Base-by-base conservation (phyloP, 179 eudicot genomes). In the Carnegiea gigantea region DNA sequence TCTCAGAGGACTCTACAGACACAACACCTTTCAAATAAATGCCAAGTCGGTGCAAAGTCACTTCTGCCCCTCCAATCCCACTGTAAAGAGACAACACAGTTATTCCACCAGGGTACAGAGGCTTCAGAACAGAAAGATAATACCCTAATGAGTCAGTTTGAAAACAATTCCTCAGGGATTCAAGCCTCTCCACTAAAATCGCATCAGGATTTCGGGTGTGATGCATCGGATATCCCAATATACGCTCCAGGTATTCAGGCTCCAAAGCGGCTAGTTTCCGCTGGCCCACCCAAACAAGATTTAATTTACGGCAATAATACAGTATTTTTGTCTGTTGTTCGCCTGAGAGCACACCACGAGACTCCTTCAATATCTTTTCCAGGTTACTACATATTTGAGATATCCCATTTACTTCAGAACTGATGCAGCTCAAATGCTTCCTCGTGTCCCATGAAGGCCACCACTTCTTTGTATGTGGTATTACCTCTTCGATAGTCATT, bases 401-500 rank as follows among this genome's bases (percentile, higher is more conserved):
- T 64, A 85, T 49, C 49, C 89, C 93, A 17, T 57, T 48, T 17
- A 86, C 84, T 43, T 92, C 97, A 9, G 92, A 84, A 83, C 65
- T 86, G 67, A 94, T 90, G 79, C 89, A 86, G 75, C 86, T 90
- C 60, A 96, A 54, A 28, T 94, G 95, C 86, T 91, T 96, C 86
- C 99, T 90, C 6, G 90, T 85, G 73, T 96, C 99, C 98, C 98
- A 96, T 2, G 93, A 82, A 0, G 99, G 99, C 97, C 99, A 96
- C 91, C 92, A 96, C 82, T 87, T 91, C 84, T 88, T 90, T 3
- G 92, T 81, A 71, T 85, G 84, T 12, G 99, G 98, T 38, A 93
- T 71, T 28, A 89, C 97, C 78, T 93, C 95, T 84, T 87, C 87
- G 40, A 96, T 91, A 2, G 95, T 91, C 92, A 88, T 85, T 23